Percentiles rank a stretch among this genome's conserved stretches.
Conservation (phyloP, 345 rosid genomes). For the Stellera chamaejasme region DNA sequence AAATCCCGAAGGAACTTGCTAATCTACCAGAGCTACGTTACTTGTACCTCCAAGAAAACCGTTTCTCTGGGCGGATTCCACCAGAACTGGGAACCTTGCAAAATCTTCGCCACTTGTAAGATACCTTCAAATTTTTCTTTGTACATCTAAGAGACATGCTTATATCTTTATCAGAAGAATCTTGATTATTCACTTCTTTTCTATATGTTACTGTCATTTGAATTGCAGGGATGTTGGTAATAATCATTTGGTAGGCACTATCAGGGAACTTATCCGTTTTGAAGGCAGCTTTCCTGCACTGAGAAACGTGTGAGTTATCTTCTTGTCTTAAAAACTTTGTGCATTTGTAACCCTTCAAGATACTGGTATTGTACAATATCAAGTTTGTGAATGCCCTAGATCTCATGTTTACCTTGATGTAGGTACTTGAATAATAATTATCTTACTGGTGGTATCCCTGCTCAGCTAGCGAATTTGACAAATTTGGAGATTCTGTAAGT, state of each 20-base stretch:
- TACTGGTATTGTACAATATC: too few species aligned
- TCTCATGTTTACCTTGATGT: constrained; percentile 10
- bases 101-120: constrained; percentile 52
- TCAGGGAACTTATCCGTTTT: constrained; percentile 79
- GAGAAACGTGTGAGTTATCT: constrained; percentile 66
- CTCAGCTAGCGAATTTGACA: constrained; percentile 82
- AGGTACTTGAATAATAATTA: constrained; percentile 88
- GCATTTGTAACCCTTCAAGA: neutral
- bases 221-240: constrained; percentile 77
- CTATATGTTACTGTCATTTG: neutral
- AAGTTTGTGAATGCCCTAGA: neutral
- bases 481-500: constrained; percentile 90
- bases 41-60: constrained; percentile 88
- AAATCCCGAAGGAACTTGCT: constrained; percentile 85
- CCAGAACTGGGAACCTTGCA: constrained; percentile 69
- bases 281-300: constrained; percentile 86
- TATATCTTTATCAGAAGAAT: neutral
- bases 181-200: neutral
- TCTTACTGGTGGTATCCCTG: constrained; percentile 89
- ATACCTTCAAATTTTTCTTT: constrained; percentile 8
- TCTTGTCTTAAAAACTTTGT: too few species aligned
- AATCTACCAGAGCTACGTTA: constrained; percentile 84
- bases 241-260: constrained; percentile 91
- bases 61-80: constrained; percentile 78
- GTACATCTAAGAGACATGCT: neutral